phyloP scores from a whole-genome alignment of 192 early-diverging fungal species.

The Chytriomyces confervae region DNA sequence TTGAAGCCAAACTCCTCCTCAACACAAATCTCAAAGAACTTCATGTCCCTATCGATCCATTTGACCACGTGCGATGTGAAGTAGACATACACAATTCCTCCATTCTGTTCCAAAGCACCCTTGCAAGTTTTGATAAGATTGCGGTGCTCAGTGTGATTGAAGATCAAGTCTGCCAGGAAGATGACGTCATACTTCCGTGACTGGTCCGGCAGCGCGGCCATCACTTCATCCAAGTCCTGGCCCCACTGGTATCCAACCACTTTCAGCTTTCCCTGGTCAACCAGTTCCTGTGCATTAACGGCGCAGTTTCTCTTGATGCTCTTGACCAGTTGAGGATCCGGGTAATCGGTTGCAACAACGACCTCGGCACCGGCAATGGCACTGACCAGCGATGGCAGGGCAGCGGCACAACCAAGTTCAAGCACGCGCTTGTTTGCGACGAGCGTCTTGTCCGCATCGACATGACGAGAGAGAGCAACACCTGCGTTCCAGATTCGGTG shows the following conservation, averaged over 20 bases:
- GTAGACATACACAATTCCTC: slow-evolving; percentile 70
- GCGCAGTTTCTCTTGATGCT: slow-evolving; percentile 77
- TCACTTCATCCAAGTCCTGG: slow-evolving; percentile 51
- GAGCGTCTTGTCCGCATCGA: slow-evolving; percentile 73
- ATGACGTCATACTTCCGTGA: slow-evolving; percentile 72
- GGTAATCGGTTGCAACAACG: slow-evolving; percentile 78
- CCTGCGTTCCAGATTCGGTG: slow-evolving; percentile 94
- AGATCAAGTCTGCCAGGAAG: slow-evolving; percentile 80
- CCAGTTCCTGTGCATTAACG: slow-evolving; percentile 52
- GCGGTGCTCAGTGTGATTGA: slow-evolving; percentile 89
- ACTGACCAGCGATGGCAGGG: slow-evolving; percentile 76
- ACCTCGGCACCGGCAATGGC: slow-evolving; percentile 70
- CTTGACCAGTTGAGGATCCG: slow-evolving; percentile 74
- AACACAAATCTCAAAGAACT: slow-evolving; percentile 79
- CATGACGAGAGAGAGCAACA: slow-evolving; percentile 75
- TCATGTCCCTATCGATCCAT: slow-evolving; percentile 76
- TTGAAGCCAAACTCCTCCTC: slow-evolving; percentile 70
- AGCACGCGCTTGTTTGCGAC: slow-evolving; percentile 67
- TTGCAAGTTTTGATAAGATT: slow-evolving; percentile 74
- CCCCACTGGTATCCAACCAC: slow-evolving; percentile 72
- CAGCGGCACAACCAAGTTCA: slow-evolving; percentile 86
- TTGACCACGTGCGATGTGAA: slow-evolving; percentile 86
- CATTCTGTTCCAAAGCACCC: slow-evolving; percentile 57
- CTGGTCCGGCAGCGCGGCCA: slow-evolving; percentile 37
- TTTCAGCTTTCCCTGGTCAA: slow-evolving; percentile 4